Percentiles rank a stretch among this genome's conserved stretches.
These are phyloP conservation scores for Fusarium sororula DNA, from an alignment of 2,329 filamentous ascomycete species.

Conservation along the genomic window DNA sequence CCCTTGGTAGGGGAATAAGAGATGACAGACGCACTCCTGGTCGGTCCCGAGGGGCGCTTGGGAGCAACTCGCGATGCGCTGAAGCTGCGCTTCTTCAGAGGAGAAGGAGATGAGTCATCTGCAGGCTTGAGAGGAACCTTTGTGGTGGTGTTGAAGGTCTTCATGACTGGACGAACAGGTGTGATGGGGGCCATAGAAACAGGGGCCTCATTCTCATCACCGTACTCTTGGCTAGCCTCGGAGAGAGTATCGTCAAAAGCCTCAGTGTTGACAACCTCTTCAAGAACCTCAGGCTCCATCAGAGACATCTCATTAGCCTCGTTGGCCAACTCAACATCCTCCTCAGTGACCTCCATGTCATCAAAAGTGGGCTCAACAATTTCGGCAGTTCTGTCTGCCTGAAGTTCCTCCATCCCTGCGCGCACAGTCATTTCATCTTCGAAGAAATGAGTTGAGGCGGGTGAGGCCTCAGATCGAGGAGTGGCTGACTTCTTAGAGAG, in stretches of 20 bases:
- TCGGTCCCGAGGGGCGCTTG: constrained; percentile 54
- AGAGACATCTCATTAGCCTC: constrained; percentile 70
- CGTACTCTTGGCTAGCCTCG: constrained; percentile 72
- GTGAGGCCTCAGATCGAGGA: constrained; percentile 46
- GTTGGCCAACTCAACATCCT: constrained; percentile 65
- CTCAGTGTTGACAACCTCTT: constrained; percentile 47
- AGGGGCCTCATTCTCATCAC: constrained; percentile 70
- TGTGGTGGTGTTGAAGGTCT: constrained; percentile 73
- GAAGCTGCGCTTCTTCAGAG: constrained; percentile 60
- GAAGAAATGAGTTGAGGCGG: constrained; percentile 63
- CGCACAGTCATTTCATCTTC: constrained; percentile 66
- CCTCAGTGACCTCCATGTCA: constrained; percentile 59
- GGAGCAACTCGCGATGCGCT: constrained; percentile 59
- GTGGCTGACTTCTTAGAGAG: constrained; percentile 51
- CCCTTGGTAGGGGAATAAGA: constrained; percentile 64
- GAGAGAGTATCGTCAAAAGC: constrained; percentile 62
- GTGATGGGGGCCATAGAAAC: constrained; percentile 62
- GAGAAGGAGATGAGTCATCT: constrained; percentile 63
- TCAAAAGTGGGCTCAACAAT: constrained; percentile 51
- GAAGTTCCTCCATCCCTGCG: constrained; percentile 31
- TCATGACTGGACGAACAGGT: constrained; percentile 62
- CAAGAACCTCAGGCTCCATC: constrained; percentile 55
- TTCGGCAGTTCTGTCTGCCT: constrained; percentile 29
- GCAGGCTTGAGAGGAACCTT: constrained; percentile 80
- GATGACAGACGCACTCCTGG: constrained; percentile 61